phyloP scores from a whole-genome alignment of 2,329 filamentous ascomycete species.

The Coniochaeta sp. region DNA sequence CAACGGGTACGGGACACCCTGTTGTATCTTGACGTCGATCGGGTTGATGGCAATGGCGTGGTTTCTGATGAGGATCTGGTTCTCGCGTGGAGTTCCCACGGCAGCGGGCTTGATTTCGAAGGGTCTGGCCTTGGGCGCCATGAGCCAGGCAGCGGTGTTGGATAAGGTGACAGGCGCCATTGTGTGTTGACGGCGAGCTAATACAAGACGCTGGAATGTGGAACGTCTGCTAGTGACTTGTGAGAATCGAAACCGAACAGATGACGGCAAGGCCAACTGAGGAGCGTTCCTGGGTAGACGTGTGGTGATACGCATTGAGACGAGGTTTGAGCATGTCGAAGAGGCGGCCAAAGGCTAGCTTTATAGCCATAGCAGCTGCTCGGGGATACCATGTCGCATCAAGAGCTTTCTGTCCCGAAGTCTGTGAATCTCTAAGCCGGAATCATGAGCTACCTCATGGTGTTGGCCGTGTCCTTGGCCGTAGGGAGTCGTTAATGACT shows the following conservation, averaged over 20 bases:
- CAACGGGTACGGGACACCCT: constrained; percentile 16
- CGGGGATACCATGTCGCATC: neutral
- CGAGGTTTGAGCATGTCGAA: neutral
- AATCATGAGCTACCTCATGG: neutral
- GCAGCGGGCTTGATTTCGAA: constrained; percentile 1
- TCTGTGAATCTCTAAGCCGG: neutral
- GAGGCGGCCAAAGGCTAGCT: neutral
- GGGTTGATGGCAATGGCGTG: constrained; percentile 21
- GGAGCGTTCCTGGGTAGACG: neutral
- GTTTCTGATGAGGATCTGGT: constrained; percentile 17
- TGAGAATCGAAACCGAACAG: neutral
- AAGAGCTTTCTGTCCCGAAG: neutral
- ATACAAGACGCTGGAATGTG: neutral
- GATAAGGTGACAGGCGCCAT: neutral
- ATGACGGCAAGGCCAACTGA: neutral
- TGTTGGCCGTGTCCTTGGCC: neutral
- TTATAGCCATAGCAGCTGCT: neutral
- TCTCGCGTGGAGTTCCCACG: neutral
- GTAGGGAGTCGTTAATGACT: neutral
- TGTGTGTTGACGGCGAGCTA: neutral
- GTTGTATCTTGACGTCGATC: constrained; percentile 21
- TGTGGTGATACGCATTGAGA: neutral
- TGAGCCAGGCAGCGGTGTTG: constrained; percentile 4
- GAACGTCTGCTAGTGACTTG: neutral
- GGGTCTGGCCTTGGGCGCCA: neutral